Percentiles rank a stretch among this genome's conserved stretches.
phyloP scores from a whole-genome alignment of 441 rosid species.

The Jatropha multifida region DNA sequence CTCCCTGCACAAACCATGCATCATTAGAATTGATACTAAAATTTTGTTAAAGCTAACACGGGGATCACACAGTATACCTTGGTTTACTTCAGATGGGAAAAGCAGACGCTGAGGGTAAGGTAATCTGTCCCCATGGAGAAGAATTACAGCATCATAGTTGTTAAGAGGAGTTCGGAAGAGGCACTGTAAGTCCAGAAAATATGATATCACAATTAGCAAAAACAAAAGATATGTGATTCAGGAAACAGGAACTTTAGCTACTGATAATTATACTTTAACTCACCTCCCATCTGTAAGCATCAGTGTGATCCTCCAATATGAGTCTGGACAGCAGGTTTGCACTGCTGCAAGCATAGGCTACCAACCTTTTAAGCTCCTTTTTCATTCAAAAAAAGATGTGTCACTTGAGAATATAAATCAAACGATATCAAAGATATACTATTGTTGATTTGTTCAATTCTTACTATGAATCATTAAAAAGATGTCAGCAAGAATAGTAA shows the following conservation, averaged over 20 bases:
- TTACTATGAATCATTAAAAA: background rate
- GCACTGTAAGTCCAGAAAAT: slow-evolving; percentile 49
- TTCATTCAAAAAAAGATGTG: slow-evolving; percentile 24
- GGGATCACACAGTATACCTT: slow-evolving; percentile 41
- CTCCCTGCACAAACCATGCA: slow-evolving; percentile 47
- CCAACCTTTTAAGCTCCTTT: slow-evolving; percentile 85
- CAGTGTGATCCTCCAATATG: slow-evolving; percentile 53
- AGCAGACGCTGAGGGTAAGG: slow-evolving; percentile 75
- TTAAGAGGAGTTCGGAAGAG: slow-evolving; percentile 83
- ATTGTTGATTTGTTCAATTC: background rate
- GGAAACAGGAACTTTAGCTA: slow-evolving; percentile 9
- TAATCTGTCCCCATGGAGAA: slow-evolving; percentile 76
- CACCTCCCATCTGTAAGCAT: slow-evolving; percentile 85
- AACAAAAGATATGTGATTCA: slow-evolving; percentile 6
- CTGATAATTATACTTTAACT: slow-evolving; percentile 20
- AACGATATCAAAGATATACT: slow-evolving; percentile 2
- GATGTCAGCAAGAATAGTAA: background rate
- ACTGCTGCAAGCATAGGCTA: slow-evolving; percentile 91
- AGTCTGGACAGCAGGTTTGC: slow-evolving; percentile 71
- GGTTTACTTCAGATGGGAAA: slow-evolving; percentile 67
- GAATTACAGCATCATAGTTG: slow-evolving; percentile 86
- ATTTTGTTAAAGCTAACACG: background rate
- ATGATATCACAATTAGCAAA: background rate
- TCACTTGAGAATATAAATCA: slow-evolving; percentile 17
- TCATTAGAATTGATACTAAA: background rate